Conservation (phyloP, 1,139 yeast species). For the Suhomyces anneliseae region DNA sequence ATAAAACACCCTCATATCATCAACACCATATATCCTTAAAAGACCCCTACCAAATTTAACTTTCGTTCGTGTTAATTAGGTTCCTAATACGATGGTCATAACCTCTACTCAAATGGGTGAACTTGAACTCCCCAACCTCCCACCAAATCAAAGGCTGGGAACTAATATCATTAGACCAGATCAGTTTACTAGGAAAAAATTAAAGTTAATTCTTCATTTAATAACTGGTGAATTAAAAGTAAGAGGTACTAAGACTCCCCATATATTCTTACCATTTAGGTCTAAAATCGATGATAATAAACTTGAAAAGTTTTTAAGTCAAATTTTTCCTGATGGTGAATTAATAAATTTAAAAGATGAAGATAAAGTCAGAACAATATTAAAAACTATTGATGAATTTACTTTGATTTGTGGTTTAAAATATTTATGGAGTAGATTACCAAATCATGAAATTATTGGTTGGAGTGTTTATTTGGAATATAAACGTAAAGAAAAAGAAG, state of each 20-base stretch:
- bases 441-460: slow-evolving; percentile 77
- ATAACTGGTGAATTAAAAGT: slow-evolving; percentile 65
- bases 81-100: slow-evolving; percentile 5
- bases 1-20: too few species aligned
- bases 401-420: slow-evolving; percentile 73
- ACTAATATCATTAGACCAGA: slow-evolving; percentile 20
- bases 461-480: slow-evolving; percentile 82
- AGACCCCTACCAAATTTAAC: too few species aligned
- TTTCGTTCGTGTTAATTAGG: too few species aligned
- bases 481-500: slow-evolving; percentile 62
- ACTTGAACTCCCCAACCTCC: slow-evolving; percentile 20
- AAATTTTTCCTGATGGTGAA: slow-evolving; percentile 56
- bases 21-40: too few species aligned
- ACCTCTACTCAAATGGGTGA: slow-evolving; percentile 9
- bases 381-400: slow-evolving; percentile 56
- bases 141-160: slow-evolving; percentile 8
- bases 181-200: slow-evolving; percentile 62
- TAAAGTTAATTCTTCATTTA: slow-evolving; percentile 62
- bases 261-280: slow-evolving; percentile 67
- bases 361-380: slow-evolving; percentile 32
- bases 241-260: slow-evolving; percentile 59
- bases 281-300: slow-evolving; percentile 61
- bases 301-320: slow-evolving; percentile 51
- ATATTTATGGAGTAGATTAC: slow-evolving; percentile 84
- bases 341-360: slow-evolving; percentile 29